These are phyloP conservation scores for Tothia fuscella DNA, from an alignment of 2,329 filamentous ascomycete genomes.

Conservation along the genomic window DNA sequence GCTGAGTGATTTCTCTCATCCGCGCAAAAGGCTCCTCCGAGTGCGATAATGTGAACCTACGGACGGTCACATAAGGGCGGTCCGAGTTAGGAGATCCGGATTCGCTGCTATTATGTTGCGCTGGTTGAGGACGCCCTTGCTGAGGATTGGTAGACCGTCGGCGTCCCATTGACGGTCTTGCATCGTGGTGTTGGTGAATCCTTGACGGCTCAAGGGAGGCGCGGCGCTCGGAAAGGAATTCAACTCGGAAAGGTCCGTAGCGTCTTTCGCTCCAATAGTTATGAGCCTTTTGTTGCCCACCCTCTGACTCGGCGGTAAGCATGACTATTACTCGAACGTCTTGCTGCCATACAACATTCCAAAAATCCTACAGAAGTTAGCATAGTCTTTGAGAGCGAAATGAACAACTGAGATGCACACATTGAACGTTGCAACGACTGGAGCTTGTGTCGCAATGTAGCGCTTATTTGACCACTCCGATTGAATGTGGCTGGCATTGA, in stretches of 20 bases:
- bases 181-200: slow-evolving; percentile 32
- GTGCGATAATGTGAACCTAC: slow-evolving; percentile 78
- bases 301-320: slow-evolving; percentile 88
- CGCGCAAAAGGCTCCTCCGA: slow-evolving; percentile 66
- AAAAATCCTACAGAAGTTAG: slow-evolving; percentile 61
- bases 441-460: slow-evolving; percentile 93
- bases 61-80: slow-evolving; percentile 64
- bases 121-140: background rate
- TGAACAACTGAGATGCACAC: slow-evolving; percentile 47
- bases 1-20: slow-evolving; percentile 83
- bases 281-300: slow-evolving; percentile 88
- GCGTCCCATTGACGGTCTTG: slow-evolving; percentile 22
- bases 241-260: slow-evolving; percentile 67
- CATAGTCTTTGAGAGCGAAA: background rate
- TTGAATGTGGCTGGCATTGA: slow-evolving; percentile 84
- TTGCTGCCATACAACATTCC: slow-evolving; percentile 95
- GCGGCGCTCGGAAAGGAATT: slow-evolving; percentile 67
- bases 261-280: slow-evolving; percentile 76
- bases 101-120: slow-evolving; percentile 16
- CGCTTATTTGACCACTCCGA: slow-evolving; percentile 73
- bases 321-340: slow-evolving; percentile 92
- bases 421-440: slow-evolving; percentile 81
- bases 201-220: slow-evolving; percentile 57
- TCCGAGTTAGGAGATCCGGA: slow-evolving; percentile 34
- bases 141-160: slow-evolving; percentile 21